Percentiles rank a stretch among this genome's conserved stretches.
phyloP scores from a whole-genome alignment of 2,329 filamentous ascomycete genomes.

The Aureobasidium sp. region DNA sequence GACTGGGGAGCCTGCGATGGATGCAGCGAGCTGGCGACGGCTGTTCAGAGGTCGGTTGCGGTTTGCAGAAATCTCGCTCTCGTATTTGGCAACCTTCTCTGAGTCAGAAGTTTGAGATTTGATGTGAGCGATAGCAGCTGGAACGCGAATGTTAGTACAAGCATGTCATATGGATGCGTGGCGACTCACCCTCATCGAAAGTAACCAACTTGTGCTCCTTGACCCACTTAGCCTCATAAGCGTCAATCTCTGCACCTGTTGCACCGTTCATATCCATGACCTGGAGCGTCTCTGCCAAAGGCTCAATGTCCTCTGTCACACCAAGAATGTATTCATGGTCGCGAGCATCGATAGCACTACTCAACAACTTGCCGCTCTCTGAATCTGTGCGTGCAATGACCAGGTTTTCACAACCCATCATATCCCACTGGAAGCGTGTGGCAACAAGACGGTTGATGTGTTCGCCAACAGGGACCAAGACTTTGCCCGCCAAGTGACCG shows the following conservation, averaged over 20 bases:
- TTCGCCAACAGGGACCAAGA: conserved; percentile 84
- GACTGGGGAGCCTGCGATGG: conserved; percentile 58
- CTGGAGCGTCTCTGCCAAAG: conserved; percentile 81
- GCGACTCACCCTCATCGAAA: conserved; percentile 60
- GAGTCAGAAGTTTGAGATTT: conserved; percentile 17
- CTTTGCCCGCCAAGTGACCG: conserved; percentile 94
- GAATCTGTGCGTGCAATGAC: conserved; percentile 93
- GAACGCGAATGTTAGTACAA: background rate
- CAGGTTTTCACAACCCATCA: conserved; percentile 93
- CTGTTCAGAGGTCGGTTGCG: conserved; percentile 69
- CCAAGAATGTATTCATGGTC: conserved; percentile 97
- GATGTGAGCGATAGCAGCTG: conserved; percentile 37
- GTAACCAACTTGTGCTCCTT: conserved; percentile 76
- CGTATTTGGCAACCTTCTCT: conserved; percentile 12
- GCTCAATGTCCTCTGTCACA: conserved; percentile 65
- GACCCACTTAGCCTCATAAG: conserved; percentile 80
- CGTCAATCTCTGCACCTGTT: conserved; percentile 69
- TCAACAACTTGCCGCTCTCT: conserved; percentile 84
- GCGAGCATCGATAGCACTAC: conserved; percentile 81
- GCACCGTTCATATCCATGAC: conserved; percentile 79
- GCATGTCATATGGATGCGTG: background rate
- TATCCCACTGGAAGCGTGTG: conserved; percentile 92
- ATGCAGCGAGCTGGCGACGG: conserved; percentile 62
- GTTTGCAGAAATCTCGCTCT: conserved; percentile 35
- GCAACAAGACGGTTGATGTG: conserved; percentile 94